A percentile compares a stretch with the other conserved stretches of the same genome.
Conservation (phyloP, 2,329 filamentous ascomycete genomes). For the Ophiostoma populinum region DNA sequence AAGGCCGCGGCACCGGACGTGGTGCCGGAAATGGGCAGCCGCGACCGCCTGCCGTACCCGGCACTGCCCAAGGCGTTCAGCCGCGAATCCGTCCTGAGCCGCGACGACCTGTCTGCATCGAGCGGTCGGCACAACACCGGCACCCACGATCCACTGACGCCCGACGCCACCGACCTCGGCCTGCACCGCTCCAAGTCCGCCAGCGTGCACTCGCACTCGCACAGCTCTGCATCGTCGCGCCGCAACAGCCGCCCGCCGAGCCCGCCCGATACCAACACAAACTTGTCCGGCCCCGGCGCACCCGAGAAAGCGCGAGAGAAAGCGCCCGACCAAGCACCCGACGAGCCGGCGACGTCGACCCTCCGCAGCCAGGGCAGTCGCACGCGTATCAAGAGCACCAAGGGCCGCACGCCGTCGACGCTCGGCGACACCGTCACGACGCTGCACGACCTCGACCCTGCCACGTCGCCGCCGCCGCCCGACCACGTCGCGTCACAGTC, state of each 20-base stretch:
- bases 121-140: slow-evolving; percentile 9
- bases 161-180: slow-evolving; percentile 52
- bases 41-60: slow-evolving; percentile 52
- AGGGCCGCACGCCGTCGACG: slow-evolving; percentile 6
- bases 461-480: slow-evolving; percentile 34
- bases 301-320: no score
- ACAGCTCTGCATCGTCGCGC: slow-evolving; percentile 19
- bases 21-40: slow-evolving; percentile 28
- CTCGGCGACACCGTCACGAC: slow-evolving; percentile 12
- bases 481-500: slow-evolving; percentile 32
- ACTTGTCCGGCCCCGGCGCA: no score
- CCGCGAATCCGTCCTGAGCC: slow-evolving; percentile 60
- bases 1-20: slow-evolving; percentile 21
- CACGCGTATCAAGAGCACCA: slow-evolving; percentile 3
- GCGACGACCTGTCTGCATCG: slow-evolving; percentile 27
- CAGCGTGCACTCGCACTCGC: slow-evolving; percentile 7
- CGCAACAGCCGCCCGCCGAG: slow-evolving; percentile 37
- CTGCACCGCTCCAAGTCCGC: slow-evolving; percentile 30
- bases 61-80: slow-evolving; percentile 80
- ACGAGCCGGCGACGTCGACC: slow-evolving; percentile 9
- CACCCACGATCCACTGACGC: slow-evolving; percentile 41
- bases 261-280: slow-evolving; percentile 45
- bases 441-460: slow-evolving; percentile 29
- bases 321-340: slow-evolving; percentile 1
- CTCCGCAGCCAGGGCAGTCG: slow-evolving; percentile 4